Evolutionary conservation across 2,329 filamentous ascomycete genomes (phyloP), one percentile per base, ranked within the genome.

Genomic region (Sclerotinia subarctica): DNA sequence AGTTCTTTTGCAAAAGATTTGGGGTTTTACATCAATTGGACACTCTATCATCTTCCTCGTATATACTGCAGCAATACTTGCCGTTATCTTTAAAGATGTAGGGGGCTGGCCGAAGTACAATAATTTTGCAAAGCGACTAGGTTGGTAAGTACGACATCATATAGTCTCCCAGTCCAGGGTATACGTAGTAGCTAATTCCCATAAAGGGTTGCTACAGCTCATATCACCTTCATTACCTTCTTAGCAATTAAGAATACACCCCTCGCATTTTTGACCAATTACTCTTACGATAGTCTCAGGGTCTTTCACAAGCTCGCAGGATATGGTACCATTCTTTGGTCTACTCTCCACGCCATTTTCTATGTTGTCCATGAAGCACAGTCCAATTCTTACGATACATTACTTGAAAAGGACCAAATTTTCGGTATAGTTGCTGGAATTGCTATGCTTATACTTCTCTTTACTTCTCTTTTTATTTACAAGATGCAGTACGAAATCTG

Each of bases 211-310:
- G 76, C 80, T 0, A 73, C 80, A 17, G 78, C 74, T 44, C 88
- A 88, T 71, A 74, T 86, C 42, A 76, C 79, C 17, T 76, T 88
- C 21, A 79, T 86, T 17, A 78, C 86, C 17, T 83, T 87, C 60
- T 77, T 88, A 21, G 80, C 82, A 1, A 78, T 88, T 53, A 87
- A 87, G 72, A 87, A 88, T 73, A 88, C 85, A 0, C 86, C 85
- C 0, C 75, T 88, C 24, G 82, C 82, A 0, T 81, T 82, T 69
- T 71, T 88, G 15, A 83, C 83, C 1, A 78, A 81, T 1, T 84
- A 83, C 73, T 87, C 85, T 6, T 86, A 88, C 74, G 86, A 88
- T 69, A 81, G 84, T 26, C 81, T 88, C 64, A 88, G 87, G 72
- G 79, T 83, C 60, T 79, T 88, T 3, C 86, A 88, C 72, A 83